Percentiles rank a stretch among this genome's conserved stretches.
Evolutionary conservation across 2,329 filamentous ascomycete genomes (phyloP).

Genomic region (Ophiostoma quercus): DNA sequence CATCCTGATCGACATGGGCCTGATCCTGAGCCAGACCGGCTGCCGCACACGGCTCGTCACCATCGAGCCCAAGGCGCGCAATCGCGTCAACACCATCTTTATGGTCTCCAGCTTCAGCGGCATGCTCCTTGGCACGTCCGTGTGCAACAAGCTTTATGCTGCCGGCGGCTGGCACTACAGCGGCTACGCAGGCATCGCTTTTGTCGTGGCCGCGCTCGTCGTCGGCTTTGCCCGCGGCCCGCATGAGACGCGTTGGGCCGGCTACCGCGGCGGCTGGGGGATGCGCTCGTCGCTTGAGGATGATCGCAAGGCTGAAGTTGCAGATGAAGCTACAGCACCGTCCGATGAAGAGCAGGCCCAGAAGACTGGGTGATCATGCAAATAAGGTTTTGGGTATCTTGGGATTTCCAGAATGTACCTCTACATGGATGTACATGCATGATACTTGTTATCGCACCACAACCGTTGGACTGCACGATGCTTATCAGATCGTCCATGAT

Average conservation of each 20-base stretch:
- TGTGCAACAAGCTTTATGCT: slow-evolving; percentile 29
- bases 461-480: not conserved
- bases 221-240: slow-evolving; percentile 35
- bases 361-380: not conserved
- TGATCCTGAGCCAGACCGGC: slow-evolving; percentile 22
- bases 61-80: slow-evolving; percentile 26
- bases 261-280: slow-evolving; percentile 40
- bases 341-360: not conserved
- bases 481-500: slow-evolving; percentile 1
- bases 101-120: slow-evolving; percentile 24
- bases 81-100: slow-evolving; percentile 27
- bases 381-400: not conserved
- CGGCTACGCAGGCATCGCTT: slow-evolving; percentile 23
- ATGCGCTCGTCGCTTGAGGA: slow-evolving; percentile 16
- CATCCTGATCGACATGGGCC: slow-evolving; percentile 23
- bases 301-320: not conserved
- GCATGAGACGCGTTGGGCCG: slow-evolving; percentile 38
- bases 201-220: slow-evolving; percentile 21
- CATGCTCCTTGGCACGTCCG: slow-evolving; percentile 27
- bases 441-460: not conserved
- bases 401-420: not conserved
- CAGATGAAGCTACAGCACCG: not conserved
- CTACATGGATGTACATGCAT: not conserved
- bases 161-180: slow-evolving; percentile 22
- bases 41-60: slow-evolving; percentile 23